Percentiles rank a stretch among this genome's conserved stretches.
Evolutionary conservation across 768 basidiomycete genomes (phyloP).

Genomic region (Hygrocybe punicea): DNA sequence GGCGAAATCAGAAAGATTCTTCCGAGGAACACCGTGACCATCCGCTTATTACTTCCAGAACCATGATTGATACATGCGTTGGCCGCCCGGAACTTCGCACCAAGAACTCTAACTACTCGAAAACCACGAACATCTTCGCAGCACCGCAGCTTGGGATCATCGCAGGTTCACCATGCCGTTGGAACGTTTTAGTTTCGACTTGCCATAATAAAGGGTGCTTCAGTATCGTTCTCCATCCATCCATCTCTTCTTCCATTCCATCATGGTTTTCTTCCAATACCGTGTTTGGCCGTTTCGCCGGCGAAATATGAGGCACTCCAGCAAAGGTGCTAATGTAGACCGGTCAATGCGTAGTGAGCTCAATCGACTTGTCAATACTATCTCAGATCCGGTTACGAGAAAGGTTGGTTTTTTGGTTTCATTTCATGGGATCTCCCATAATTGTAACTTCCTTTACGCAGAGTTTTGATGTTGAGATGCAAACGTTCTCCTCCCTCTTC

Average conservation of each 20-base stretch:
- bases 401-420: constrained; percentile 50
- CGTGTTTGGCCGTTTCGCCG: constrained; percentile 37
- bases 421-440: not conserved
- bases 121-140: not conserved
- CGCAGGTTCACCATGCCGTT: not conserved
- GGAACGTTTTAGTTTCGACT: not conserved
- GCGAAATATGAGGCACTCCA: constrained; percentile 37
- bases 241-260: constrained; percentile 8
- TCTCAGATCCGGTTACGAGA: constrained; percentile 74
- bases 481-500: constrained; percentile 93
- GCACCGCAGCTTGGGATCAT: not conserved
- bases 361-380: constrained; percentile 83
- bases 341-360: constrained; percentile 94
- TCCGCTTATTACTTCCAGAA: not conserved
- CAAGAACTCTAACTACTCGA: not conserved
- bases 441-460: constrained; percentile 42
- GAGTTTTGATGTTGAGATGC: constrained; percentile 95
- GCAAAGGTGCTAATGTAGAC: constrained; percentile 41
- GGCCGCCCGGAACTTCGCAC: not conserved
- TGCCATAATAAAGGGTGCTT: not conserved
- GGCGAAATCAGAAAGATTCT: too few species aligned
- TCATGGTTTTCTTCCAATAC: constrained; percentile 40
- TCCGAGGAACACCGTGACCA: not conserved
- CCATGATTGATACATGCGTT: not conserved
- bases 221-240: not conserved